Base-by-base conservation (phyloP, 371 early-diverging fungal species). In the Mucor velutinosus region DNA sequence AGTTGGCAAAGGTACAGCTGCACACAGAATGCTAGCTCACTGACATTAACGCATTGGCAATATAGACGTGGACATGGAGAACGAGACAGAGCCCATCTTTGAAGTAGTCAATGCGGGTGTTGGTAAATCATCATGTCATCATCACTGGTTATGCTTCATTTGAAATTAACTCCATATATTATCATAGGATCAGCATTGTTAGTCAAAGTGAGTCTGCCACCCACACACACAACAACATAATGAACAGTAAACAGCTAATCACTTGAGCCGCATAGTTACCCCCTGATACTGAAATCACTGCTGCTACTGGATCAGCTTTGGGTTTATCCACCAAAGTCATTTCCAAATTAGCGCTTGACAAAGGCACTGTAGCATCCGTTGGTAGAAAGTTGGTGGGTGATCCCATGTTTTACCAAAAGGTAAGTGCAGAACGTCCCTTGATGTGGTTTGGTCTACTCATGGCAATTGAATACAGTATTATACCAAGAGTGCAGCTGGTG, bases 281-380 rank as follows among this genome's bases (percentile, higher is more conserved):
- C 5, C 82, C 88, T 32, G 86, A 86, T 32, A 80, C 87, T n/a
- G 85, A 86, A 62, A 85, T 89, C 58, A 84, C 79, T 63, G 85
- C 89, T 27, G 81, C 80, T 17, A 84, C 88, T 29, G 89, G 88
- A n/a, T 82, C 87, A 39, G 85, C 87, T 30, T 72, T 89, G n/a
- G 88, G 84, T 63, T 76, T 83, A 32, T 89, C 89, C n/a, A 80
- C 77, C 14, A 75, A 81, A 69, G 86, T 87, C 3, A 45, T 66
- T 27, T 82, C 86, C 4, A 86, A 83, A 63, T 80, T 87, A 25
- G 75, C 87, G 7, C 73, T 82, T 8, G 84, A 87, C 43, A 79
- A 80, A 47, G 80, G 70, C 37, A 77, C 81, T 29, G 59, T 86
- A 14, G 84, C 80, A 55, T 85, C 89, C 14, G 66, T 83, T 59